Evolutionary conservation across 306 rosid genomes (phyloP).

Genomic region (Elaeagnus macrophylla): DNA sequence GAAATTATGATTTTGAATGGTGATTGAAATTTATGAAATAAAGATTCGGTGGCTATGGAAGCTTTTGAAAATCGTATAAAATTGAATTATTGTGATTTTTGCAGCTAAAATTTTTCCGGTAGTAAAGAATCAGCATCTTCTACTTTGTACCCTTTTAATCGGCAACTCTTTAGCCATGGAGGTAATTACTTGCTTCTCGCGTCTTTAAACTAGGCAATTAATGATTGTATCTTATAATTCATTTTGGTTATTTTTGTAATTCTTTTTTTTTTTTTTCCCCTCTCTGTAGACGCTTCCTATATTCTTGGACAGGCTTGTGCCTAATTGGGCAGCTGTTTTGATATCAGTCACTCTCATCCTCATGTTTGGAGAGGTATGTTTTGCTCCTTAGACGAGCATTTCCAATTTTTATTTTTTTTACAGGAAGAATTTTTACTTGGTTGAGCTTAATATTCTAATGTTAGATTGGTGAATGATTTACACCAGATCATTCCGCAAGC

Average conservation of each 20-base stretch:
- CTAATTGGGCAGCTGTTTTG: constrained; percentile 76
- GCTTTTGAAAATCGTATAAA: neutral
- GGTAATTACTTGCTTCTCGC: constrained; percentile 33
- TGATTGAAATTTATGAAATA: neutral
- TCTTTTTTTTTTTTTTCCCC: too few species aligned
- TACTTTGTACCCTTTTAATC: constrained; percentile 88
- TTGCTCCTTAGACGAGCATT: neutral
- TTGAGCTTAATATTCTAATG: constrained; percentile 3
- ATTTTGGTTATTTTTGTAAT: neutral
- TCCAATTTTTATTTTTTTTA: too few species aligned
- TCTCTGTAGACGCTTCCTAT: constrained; percentile 71
- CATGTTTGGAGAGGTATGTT: constrained; percentile 83
- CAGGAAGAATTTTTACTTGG: too few species aligned
- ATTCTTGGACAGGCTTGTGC: constrained; percentile 77
- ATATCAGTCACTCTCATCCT: constrained; percentile 86
- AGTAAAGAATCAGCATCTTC: constrained; percentile 93
- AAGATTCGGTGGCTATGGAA: neutral
- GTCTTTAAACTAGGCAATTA: constrained; percentile 3
- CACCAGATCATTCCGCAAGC: constrained; percentile 92
- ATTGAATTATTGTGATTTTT: constrained; percentile 9
- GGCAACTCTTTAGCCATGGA: constrained; percentile 96
- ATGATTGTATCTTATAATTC: neutral
- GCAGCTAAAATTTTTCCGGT: constrained; percentile 94
- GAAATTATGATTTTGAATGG: constrained; percentile 1
- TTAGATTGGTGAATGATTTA: constrained; percentile 5